A percentile compares a stretch with the other conserved stretches of the same genome.
Conservation (phyloP, 163 green algal genomes). For the Chlamydomonas reinhardtii region DNA sequence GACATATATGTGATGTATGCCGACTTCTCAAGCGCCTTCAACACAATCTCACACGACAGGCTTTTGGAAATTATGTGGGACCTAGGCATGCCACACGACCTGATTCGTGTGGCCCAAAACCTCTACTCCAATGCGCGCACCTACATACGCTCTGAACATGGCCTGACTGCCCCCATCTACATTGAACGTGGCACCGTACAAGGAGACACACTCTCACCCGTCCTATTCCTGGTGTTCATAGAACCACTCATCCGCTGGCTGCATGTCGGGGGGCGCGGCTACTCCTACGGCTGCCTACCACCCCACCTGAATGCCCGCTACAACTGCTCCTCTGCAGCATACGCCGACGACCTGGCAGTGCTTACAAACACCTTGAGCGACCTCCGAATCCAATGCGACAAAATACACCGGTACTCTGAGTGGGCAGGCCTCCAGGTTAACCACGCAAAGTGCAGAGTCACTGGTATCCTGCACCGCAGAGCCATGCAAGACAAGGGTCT, state of each 20-base stretch:
- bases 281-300: slow-evolving; percentile 33
- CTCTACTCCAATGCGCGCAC: slow-evolving; percentile 54
- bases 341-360: slow-evolving; percentile 46
- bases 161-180: slow-evolving; percentile 7
- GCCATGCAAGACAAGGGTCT: no score
- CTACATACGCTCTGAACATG: slow-evolving; percentile 13
- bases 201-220: slow-evolving; percentile 55
- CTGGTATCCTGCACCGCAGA: slow-evolving; percentile 35
- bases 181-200: slow-evolving; percentile 53
- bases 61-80: slow-evolving; percentile 63
- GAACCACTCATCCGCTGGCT: slow-evolving; percentile 58
- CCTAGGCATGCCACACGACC: slow-evolving; percentile 49
- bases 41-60: slow-evolving; percentile 64
- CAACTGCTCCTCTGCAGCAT: slow-evolving; percentile 11
- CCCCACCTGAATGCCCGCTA: background rate
- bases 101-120: slow-evolving; percentile 30
- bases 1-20: slow-evolving; percentile 49
- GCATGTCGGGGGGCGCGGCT: slow-evolving; percentile 48
- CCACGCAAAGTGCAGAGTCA: slow-evolving; percentile 36
- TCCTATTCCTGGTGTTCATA: slow-evolving; percentile 62
- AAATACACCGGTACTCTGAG: slow-evolving; percentile 17
- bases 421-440: slow-evolving; percentile 50
- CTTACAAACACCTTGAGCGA: slow-evolving; percentile 5
- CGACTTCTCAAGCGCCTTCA: slow-evolving; percentile 62
- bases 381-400: slow-evolving; percentile 31